phyloP scores from a whole-genome alignment of 1,284 basidiomycete genomes.

The Austropuccinia psidii region DNA sequence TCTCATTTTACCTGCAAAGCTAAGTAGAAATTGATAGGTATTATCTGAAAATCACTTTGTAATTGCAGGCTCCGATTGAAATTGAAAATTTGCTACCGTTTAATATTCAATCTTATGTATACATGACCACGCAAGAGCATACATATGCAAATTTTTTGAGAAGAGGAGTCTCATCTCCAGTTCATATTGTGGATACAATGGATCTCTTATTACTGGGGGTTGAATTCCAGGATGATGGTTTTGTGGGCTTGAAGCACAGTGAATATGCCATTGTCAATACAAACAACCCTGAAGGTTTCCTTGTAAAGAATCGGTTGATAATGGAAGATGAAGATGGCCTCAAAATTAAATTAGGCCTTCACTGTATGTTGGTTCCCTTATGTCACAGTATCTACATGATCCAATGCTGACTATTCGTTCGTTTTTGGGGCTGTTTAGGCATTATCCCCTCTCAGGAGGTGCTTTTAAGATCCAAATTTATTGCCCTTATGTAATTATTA shows the following conservation, averaged over 20 bases:
- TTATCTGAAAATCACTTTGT: slow-evolving; percentile 34
- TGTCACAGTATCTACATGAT: too few species aligned
- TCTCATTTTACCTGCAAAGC: background rate
- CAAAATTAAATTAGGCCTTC: slow-evolving; percentile 20
- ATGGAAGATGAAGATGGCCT: slow-evolving; percentile 33
- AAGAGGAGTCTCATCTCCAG: slow-evolving; percentile 88
- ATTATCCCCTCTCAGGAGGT: too few species aligned
- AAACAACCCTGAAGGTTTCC: slow-evolving; percentile 35
- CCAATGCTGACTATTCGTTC: too few species aligned
- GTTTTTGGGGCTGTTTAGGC: too few species aligned
- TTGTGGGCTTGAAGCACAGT: slow-evolving; percentile 52
- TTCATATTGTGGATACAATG: slow-evolving; percentile 90
- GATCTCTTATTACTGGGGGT: slow-evolving; percentile 90
- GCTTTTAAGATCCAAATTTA: too few species aligned
- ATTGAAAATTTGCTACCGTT: slow-evolving; percentile 94
- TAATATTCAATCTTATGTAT: too few species aligned
- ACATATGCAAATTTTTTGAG: too few species aligned
- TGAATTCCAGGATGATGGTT: slow-evolving; percentile 79
- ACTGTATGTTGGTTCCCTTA: slow-evolving; percentile 33
- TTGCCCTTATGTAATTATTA: too few species aligned
- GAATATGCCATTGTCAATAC: slow-evolving; percentile 35
- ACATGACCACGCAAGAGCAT: too few species aligned
- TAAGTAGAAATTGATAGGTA: slow-evolving; percentile 13
- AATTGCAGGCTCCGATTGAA: slow-evolving; percentile 51
- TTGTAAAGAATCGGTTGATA: slow-evolving; percentile 26